phyloP scores from a whole-genome alignment of 208 protist species.

The Leishmania lainsoni region DNA sequence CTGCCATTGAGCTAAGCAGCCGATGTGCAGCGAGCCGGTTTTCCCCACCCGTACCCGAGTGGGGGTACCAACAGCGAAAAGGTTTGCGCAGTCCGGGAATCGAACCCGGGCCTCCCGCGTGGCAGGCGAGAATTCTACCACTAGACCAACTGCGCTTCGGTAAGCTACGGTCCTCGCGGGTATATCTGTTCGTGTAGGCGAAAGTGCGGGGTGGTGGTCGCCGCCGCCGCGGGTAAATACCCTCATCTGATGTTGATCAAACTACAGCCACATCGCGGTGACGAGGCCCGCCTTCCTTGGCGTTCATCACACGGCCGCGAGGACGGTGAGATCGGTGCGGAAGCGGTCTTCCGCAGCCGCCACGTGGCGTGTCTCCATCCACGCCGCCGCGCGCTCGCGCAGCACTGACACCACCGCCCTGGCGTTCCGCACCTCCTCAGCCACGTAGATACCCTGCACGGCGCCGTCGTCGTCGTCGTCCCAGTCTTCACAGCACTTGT shows the following conservation, averaged over 20 bases:
- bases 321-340: constrained; percentile 13
- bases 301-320: constrained; percentile 5
- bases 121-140: constrained; percentile 93
- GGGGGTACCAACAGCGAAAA: constrained; percentile 25
- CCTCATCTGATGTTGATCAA: neutral
- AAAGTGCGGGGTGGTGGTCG: neutral
- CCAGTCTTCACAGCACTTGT: constrained; percentile 13
- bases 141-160: constrained; percentile 90
- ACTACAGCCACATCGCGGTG: neutral
- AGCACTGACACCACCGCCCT: constrained; percentile 28
- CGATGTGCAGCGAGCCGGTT: constrained; percentile 2
- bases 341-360: constrained; percentile 11
- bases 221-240: neutral
- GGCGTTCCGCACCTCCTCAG: constrained; percentile 40
- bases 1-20: constrained; percentile 90
- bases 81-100: constrained; percentile 92
- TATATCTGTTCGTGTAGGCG: neutral
- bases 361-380: neutral
- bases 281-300: neutral
- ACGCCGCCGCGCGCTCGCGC: constrained; percentile 15
- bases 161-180: neutral
- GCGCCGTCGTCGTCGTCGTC: constrained; percentile 44
- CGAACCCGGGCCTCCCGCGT: constrained; percentile 93
- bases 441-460: constrained; percentile 39
- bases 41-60: too few species aligned